Percentiles rank a stretch among this genome's conserved stretches.
Conservation (phyloP, 2,329 filamentous ascomycete genomes). For the Fusarium metavorans region DNA sequence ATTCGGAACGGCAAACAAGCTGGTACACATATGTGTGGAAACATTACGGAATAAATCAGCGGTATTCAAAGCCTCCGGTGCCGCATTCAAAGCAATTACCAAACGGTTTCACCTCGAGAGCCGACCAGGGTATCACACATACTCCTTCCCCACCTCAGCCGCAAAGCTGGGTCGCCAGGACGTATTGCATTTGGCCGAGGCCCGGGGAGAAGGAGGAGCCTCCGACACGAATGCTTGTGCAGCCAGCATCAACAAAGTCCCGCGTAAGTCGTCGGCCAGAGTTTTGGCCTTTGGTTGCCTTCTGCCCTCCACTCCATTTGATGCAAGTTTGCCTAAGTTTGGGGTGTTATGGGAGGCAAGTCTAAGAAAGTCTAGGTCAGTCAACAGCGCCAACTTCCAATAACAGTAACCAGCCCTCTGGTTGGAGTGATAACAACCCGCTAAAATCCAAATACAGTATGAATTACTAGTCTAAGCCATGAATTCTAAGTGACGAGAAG, state of each 20-base stretch:
- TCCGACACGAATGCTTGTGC: background rate
- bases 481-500: too few relatives aligned
- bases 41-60: background rate
- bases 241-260: background rate
- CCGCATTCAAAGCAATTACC: background rate
- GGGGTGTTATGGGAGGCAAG: too few relatives aligned
- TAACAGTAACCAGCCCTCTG: too few relatives aligned
- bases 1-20: background rate
- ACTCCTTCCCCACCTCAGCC: background rate
- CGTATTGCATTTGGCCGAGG: background rate
- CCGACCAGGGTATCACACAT: background rate
- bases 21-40: background rate
- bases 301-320: too few relatives aligned
- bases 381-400: too few relatives aligned
- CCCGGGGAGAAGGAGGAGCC: background rate
- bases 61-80: background rate
- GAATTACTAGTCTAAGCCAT: too few relatives aligned
- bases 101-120: too few relatives aligned
- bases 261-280: background rate
- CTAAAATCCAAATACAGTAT: too few relatives aligned
- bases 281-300: too few relatives aligned
- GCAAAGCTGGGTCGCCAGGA: background rate
- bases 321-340: too few relatives aligned
- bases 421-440: too few relatives aligned
- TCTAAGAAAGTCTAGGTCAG: too few relatives aligned